Evolutionary conservation across 2,329 filamentous ascomycete genomes (phyloP).

Genomic region (Colletotrichum karsti): DNA sequence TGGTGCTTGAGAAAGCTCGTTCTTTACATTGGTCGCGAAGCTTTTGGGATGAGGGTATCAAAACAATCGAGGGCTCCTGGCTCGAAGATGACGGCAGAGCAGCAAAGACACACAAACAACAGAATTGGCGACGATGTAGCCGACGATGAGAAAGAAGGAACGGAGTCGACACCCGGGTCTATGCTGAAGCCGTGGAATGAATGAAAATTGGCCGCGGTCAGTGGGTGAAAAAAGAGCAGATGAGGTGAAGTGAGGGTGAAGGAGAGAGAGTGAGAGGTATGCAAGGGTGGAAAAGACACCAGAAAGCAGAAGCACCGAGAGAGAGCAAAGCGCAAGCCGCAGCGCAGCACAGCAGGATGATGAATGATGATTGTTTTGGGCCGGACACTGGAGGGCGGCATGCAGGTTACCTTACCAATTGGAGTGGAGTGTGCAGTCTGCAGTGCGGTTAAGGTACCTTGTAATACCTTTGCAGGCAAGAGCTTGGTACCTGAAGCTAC

Average conservation of each 20-base stretch:
- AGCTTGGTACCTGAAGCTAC: constrained; percentile 5
- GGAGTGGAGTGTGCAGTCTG: background rate
- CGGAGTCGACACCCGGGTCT: constrained; percentile 7
- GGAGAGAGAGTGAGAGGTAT: background rate
- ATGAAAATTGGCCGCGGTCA: constrained; percentile 9
- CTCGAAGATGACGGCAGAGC: background rate
- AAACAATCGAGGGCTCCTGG: constrained; percentile 9
- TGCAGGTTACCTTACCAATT: background rate
- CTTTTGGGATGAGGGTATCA: constrained; percentile 13
- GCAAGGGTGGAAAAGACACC: background rate
- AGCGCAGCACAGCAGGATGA: constrained; percentile 8
- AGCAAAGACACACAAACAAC: background rate
- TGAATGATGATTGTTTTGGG: constrained; percentile 23
- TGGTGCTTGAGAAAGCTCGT: background rate
- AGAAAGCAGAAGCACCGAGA: too few relatives aligned
- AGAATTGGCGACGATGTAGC: constrained; percentile 8
- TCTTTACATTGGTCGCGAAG: background rate
- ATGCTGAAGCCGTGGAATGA: constrained; percentile 24
- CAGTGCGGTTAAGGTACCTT: background rate
- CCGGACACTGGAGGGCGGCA: background rate
- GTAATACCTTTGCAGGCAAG: background rate
- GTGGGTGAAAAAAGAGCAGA: background rate
- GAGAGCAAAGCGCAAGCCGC: background rate
- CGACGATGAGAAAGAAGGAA: constrained; percentile 10
- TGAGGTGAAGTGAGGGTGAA: background rate